Base-by-base conservation (phyloP, 768 basidiomycete species). In the Naganishia antarctica region DNA sequence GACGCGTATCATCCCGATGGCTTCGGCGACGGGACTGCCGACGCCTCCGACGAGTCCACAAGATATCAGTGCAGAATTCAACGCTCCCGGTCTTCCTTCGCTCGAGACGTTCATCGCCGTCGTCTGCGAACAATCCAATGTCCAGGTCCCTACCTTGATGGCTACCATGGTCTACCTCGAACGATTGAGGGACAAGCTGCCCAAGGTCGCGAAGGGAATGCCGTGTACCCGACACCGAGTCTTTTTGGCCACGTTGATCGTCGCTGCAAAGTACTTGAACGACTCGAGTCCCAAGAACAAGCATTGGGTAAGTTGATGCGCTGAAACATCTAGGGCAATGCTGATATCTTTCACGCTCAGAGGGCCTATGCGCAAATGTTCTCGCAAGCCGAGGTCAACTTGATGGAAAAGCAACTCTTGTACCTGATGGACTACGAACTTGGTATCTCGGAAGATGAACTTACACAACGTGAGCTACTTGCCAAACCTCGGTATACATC, bases 341-440 rank as follows among this genome's bases (percentile, higher is more conserved):
- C 21, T 46, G 21, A 60, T 21, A 43, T 28, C 2, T 25, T 5
- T 3, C 26, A 9, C 31, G 44, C 84, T 86, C 64, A 79, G 80
- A 57, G 40, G 40, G 53, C 53, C 28, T 89, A 91, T 76, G 75
- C 73, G 16, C 79, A 81, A 48, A 80, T 91, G 70, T 97, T 93
- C 79, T 84, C 77, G 18, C 74, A 77, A 57, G 77, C 79, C 61
- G 79, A 80, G 69, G 76, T 97, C 76, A 96, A 93, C 78, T 82
- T 93, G 69, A 97, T 97, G 93, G 94, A 99, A 80, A 89, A 86
- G 79, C 91, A 99, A 79, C 84, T 99, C 28, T 85, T 99, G 58
- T 87, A 84, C 78, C 81, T 97, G 65, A 85, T 99, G 69, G 89
- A 94, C 79, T 76, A 75, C 66, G 74, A 76, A 50, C 66, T 76